phyloP scores from a whole-genome alignment of 164 flowering plant species.

The Magnolia kwangsiensis region DNA sequence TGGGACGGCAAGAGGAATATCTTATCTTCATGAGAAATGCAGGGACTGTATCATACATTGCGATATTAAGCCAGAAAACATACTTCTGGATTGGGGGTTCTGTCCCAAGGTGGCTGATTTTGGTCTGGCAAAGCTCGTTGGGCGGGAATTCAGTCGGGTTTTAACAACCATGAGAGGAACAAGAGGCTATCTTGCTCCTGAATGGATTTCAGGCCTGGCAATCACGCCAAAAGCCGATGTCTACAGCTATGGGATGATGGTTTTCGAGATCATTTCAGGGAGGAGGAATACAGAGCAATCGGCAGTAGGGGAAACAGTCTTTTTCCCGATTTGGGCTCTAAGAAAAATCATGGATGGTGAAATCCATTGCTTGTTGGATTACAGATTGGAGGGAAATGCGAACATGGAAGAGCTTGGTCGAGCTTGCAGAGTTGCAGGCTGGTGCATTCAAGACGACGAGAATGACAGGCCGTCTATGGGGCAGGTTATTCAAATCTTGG shows the following conservation, averaged over 20 bases:
- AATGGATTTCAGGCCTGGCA: conserved; percentile 52
- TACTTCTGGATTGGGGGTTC: conserved; percentile 39
- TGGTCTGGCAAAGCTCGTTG: conserved; percentile 55
- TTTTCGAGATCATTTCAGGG: conserved; percentile 45
- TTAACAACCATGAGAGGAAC: conserved; percentile 61
- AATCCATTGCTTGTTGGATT: conserved; percentile 1
- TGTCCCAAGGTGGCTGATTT: conserved; percentile 57
- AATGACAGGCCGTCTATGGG: conserved; percentile 16
- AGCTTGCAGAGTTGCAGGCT: conserved; percentile 14
- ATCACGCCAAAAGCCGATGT: conserved; percentile 56
- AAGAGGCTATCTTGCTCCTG: conserved; percentile 56
- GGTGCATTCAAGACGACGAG: conserved; percentile 20
- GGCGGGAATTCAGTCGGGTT: conserved; percentile 50
- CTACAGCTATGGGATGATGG: conserved; percentile 59
- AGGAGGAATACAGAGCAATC: conserved; percentile 33
- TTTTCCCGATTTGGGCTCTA: conserved; percentile 20
- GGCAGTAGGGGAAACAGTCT: conserved; percentile 21
- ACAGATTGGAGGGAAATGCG: conserved; percentile 7
- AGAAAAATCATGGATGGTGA: conserved; percentile 8
- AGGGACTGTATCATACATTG: conserved; percentile 56
- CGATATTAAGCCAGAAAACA: conserved; percentile 64
- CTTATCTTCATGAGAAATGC: conserved; percentile 55
- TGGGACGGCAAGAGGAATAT: conserved; percentile 46
- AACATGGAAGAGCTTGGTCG: conserved; percentile 1
- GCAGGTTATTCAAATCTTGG: conserved; percentile 8